These are phyloP conservation scores for Oryza glaberrima DNA, from an alignment of 176 grass and related monocot species.

Conservation along the genomic window DNA sequence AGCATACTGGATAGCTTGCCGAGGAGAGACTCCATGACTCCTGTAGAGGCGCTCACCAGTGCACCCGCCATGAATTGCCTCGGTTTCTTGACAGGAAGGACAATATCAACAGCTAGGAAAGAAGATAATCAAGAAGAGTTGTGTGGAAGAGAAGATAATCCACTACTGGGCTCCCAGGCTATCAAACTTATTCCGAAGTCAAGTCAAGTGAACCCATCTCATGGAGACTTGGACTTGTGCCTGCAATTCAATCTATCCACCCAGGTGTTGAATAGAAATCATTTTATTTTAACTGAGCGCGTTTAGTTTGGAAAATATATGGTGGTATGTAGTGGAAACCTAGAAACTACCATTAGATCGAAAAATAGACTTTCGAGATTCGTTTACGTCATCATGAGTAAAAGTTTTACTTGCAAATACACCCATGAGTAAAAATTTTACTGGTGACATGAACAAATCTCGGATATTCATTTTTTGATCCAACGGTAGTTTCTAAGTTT, in stretches of 20 bases:
- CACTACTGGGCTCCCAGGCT: background rate
- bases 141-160: background rate
- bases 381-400: too few species aligned
- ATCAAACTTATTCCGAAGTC: background rate
- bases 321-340: too few species aligned
- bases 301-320: too few species aligned
- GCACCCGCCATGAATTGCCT: background rate
- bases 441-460: too few species aligned
- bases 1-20: background rate
- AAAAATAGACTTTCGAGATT: too few species aligned
- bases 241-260: background rate
- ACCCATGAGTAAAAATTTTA: too few species aligned
- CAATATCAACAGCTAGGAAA: background rate
- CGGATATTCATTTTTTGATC: too few species aligned
- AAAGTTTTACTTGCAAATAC: too few species aligned
- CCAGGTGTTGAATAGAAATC: background rate
- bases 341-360: too few species aligned
- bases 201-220: background rate
- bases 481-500: too few species aligned
- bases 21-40: background rate
- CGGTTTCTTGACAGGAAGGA: too few species aligned
- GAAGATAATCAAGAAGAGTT: background rate
- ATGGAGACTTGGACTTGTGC: background rate
- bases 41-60: background rate
- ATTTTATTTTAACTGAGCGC: background rate